Evolutionary conservation across 2,329 filamentous ascomycete genomes (phyloP).

Genomic region (Verticillium nonalfalfae): DNA sequence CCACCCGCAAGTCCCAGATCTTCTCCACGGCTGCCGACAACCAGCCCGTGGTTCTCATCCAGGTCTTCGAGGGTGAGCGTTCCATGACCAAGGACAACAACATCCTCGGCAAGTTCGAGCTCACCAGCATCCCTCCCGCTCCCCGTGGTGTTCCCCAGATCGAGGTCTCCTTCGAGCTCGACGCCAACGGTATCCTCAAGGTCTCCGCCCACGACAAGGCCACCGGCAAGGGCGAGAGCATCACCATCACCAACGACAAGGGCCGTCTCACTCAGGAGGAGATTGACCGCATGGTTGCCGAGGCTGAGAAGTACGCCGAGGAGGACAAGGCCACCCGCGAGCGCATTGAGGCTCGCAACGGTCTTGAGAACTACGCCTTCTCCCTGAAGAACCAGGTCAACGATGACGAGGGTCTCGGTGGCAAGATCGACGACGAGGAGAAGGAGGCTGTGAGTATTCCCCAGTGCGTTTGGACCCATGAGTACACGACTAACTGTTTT

Average conservation of each 20-base stretch:
- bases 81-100: slow-evolving; percentile 97
- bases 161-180: slow-evolving; percentile 95
- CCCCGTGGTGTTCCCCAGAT: slow-evolving; percentile 97
- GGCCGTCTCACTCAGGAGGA: slow-evolving; percentile 93
- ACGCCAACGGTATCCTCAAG: slow-evolving; percentile 97
- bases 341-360: slow-evolving; percentile 94
- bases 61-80: slow-evolving; percentile 92
- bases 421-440: slow-evolving; percentile 97
- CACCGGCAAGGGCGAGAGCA: slow-evolving; percentile 93
- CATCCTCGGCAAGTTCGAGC: slow-evolving; percentile 94
- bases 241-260: slow-evolving; percentile 99
- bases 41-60: slow-evolving; percentile 91
- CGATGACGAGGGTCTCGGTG: slow-evolving; percentile 92
- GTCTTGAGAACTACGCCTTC: slow-evolving; percentile 98
- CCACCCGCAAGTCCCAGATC: slow-evolving; percentile 95
- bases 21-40: slow-evolving; percentile 97
- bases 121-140: slow-evolving; percentile 90
- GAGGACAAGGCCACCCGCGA: slow-evolving; percentile 98
- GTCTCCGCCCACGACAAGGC: slow-evolving; percentile 96
- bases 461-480: neutral
- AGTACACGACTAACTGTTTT: neutral
- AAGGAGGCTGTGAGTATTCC: slow-evolving; percentile 74
- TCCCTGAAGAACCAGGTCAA: slow-evolving; percentile 98
- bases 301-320: slow-evolving; percentile 98
- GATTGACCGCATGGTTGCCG: slow-evolving; percentile 98